These are phyloP conservation scores for Citrullus colocynthis DNA, from an alignment of 306 rosid genomes.

Conservation along the genomic window DNA sequence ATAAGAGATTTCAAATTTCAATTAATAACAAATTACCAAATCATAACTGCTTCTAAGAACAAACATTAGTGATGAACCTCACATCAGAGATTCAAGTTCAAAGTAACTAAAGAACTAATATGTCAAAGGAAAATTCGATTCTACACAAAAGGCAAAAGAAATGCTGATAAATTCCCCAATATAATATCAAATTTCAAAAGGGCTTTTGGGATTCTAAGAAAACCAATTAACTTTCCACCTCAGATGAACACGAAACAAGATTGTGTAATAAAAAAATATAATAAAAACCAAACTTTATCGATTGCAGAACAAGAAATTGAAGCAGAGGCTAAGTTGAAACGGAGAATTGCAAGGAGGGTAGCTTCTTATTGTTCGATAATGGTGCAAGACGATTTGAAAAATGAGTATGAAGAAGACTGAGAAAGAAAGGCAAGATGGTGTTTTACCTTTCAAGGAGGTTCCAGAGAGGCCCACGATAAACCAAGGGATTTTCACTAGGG, in stretches of 20 bases:
- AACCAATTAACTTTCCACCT: neutral
- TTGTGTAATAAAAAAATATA: neutral
- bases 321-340: neutral
- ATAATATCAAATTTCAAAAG: neutral
- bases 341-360: neutral
- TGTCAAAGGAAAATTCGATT: neutral
- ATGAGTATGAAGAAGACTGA: neutral
- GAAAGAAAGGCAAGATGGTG: neutral
- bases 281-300: neutral
- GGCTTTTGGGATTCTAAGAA: neutral
- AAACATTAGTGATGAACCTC: neutral
- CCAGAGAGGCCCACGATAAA: neutral
- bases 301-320: neutral
- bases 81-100: neutral
- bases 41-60: neutral
- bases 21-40: constrained; percentile 1
- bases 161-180: neutral
- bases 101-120: neutral
- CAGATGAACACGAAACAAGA: neutral
- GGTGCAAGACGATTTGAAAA: neutral
- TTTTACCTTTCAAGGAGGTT: neutral
- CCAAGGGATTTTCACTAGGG: neutral
- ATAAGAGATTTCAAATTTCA: neutral
- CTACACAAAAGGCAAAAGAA: neutral
- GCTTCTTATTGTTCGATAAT: neutral